phyloP scores from a whole-genome alignment of 495 filamentous ascomycete species.

The Podospora australis region DNA sequence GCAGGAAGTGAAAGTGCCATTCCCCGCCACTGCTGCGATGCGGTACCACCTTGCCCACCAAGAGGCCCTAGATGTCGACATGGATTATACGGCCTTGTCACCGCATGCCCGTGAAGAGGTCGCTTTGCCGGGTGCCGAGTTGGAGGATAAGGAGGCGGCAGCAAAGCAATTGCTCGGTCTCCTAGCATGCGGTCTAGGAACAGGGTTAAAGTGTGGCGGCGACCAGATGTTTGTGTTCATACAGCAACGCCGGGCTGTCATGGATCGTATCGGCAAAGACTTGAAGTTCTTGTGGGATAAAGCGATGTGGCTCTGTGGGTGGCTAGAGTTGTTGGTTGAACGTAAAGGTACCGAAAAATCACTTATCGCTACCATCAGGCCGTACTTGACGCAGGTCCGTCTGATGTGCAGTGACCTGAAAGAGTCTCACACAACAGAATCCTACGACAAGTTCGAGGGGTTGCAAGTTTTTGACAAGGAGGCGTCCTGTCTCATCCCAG shows the following conservation, averaged over 20 bases:
- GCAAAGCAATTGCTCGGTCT: background rate
- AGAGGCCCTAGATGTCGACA: conserved; percentile 9
- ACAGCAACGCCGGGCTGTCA: too few species aligned
- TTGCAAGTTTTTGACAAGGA: too few species aligned
- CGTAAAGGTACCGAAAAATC: background rate
- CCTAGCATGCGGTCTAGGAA: too few species aligned
- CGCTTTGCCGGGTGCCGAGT: background rate
- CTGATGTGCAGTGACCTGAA: too few species aligned
- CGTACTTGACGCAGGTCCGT: too few species aligned
- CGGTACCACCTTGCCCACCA: conserved; percentile 11
- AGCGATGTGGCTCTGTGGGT: conserved; percentile 8
- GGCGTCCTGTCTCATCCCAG: too few species aligned
- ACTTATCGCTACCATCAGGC: background rate
- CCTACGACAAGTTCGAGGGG: too few species aligned
- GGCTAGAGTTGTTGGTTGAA: background rate
- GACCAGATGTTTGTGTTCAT: too few species aligned
- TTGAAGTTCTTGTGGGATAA: conserved; percentile 16
- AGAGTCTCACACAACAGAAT: background rate
- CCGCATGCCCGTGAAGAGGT: conserved; percentile 5
- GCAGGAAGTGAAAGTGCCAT: too few species aligned
- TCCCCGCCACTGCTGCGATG: background rate
- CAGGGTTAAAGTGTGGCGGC: too few species aligned
- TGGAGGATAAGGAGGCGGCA: background rate
- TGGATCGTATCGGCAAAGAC: too few species aligned
- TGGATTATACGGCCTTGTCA: conserved; percentile 6